phyloP scores from a whole-genome alignment of 805 yeast species.

The Isabelozyma gotoi region DNA sequence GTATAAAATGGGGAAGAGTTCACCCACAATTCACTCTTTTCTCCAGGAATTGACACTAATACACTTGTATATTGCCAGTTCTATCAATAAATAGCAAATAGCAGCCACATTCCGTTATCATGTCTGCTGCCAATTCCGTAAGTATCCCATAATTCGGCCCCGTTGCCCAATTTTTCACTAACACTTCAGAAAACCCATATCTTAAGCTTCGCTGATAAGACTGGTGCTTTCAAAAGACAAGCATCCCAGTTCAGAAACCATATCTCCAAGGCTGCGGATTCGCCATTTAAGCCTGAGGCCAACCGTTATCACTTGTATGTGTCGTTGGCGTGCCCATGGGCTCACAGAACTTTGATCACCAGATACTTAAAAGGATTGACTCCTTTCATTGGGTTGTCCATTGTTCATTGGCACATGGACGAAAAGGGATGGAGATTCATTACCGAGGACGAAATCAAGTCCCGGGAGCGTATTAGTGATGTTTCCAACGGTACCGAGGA shows the following conservation, averaged over 20 bases:
- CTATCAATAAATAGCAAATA: too few relatives aligned
- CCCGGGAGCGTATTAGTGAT: constrained; percentile 54
- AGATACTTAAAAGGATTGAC: constrained; percentile 70
- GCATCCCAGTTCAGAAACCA: constrained; percentile 56
- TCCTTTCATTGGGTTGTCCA: constrained; percentile 61
- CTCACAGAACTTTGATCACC: constrained; percentile 78
- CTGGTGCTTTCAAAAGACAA: constrained; percentile 23
- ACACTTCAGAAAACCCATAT: constrained; percentile 35
- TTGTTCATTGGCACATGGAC: constrained; percentile 91
- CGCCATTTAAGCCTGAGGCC: constrained; percentile 69
- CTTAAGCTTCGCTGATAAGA: constrained; percentile 43
- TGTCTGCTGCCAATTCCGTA: too few relatives aligned
- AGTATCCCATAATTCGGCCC: too few relatives aligned
- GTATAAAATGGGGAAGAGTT: too few relatives aligned
- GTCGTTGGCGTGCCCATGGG: constrained; percentile 94
- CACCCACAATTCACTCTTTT: too few relatives aligned
- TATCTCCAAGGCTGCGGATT: constrained; percentile 57
- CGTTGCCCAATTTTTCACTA: too few relatives aligned
- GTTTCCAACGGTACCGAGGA: constrained; percentile 37
- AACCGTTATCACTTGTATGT: constrained; percentile 86
- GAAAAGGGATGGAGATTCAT: constrained; percentile 87
- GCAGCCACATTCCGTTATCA: too few relatives aligned
- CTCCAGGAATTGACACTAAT: too few relatives aligned
- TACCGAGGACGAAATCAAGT: constrained; percentile 43
- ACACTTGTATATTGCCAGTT: too few relatives aligned